Percentiles rank a stretch among this genome's conserved stretches.
Evolutionary conservation across 116 monocot species (phyloP).

Genomic region (Dioscorea cayenensis): DNA sequence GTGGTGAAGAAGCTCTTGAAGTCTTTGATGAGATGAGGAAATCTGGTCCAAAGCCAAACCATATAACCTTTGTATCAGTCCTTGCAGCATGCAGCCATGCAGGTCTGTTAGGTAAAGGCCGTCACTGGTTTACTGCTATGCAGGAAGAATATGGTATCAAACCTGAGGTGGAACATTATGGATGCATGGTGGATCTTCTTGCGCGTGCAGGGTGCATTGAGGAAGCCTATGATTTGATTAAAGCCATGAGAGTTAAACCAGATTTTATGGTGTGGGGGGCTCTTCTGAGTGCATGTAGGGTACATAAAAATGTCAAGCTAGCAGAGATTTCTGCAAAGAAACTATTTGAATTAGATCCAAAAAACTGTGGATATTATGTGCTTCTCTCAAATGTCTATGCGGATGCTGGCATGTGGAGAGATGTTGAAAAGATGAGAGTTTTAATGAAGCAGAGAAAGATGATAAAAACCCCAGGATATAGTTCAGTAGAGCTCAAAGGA

Average conservation of each 20-base stretch:
- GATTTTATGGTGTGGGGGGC: conserved; percentile 77
- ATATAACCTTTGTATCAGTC: conserved; percentile 74
- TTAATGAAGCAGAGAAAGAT: conserved; percentile 51
- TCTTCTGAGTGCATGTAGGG: conserved; percentile 69
- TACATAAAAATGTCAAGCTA: conserved; percentile 70
- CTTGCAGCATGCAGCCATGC: conserved; percentile 86
- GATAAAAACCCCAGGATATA: conserved; percentile 73
- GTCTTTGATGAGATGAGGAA: conserved; percentile 60
- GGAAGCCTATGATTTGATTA: conserved; percentile 68
- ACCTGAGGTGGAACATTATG: conserved; percentile 81
- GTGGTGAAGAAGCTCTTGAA: conserved; percentile 59
- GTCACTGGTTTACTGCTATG: conserved; percentile 63
- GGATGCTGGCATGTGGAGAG: conserved; percentile 69
- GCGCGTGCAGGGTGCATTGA: conserved; percentile 60
- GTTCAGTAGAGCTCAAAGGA: conserved; percentile 72
- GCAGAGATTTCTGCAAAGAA: conserved; percentile 64
- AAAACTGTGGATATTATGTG: conserved; percentile 79
- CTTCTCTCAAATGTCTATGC: conserved; percentile 85
- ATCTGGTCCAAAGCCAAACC: conserved; percentile 53
- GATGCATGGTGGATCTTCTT: conserved; percentile 89
- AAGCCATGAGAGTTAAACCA: conserved; percentile 56
- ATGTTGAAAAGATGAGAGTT: conserved; percentile 58
- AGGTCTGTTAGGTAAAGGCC: conserved; percentile 64
- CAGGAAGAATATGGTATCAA: conserved; percentile 43
- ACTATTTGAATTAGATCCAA: conserved; percentile 69